phyloP scores from a whole-genome alignment of 371 early-diverging fungal genomes.

The Mortierella sp. region DNA sequence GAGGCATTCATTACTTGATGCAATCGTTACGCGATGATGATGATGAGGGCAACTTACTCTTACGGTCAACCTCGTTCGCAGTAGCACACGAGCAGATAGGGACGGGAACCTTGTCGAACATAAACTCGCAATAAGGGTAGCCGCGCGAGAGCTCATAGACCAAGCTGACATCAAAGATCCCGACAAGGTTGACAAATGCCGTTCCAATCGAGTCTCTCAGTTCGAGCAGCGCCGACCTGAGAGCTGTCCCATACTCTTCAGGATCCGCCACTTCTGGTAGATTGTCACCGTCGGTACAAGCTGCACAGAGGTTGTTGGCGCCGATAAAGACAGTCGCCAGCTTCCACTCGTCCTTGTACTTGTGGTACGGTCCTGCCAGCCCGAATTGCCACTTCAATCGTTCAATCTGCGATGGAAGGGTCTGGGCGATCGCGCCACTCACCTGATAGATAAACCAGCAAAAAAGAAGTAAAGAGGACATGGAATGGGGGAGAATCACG shows the following conservation, averaged over 20 bases:
- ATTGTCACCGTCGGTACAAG: constrained; percentile 47
- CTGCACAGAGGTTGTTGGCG: constrained; percentile 75
- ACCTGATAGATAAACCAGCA: constrained; percentile 10
- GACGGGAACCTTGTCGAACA: constrained; percentile 65
- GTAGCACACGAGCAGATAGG: constrained; percentile 70
- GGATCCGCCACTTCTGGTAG: constrained; percentile 58
- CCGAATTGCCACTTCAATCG: constrained; percentile 36
- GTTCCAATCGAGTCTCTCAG: constrained; percentile 61
- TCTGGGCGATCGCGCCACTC: constrained; percentile 51
- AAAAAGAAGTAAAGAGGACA: not conserved
- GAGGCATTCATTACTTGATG: not conserved
- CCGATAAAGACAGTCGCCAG: constrained; percentile 76
- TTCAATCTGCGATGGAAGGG: constrained; percentile 33
- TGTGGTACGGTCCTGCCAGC: constrained; percentile 31
- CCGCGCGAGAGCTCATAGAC: constrained; percentile 72
- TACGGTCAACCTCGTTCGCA: constrained; percentile 60
- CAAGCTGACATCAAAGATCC: constrained; percentile 69
- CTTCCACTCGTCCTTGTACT: constrained; percentile 70
- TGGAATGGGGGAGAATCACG: constrained; percentile 17
- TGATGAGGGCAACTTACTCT: constrained; percentile 52
- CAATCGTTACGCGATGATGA: not conserved
- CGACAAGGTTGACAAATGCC: constrained; percentile 71
- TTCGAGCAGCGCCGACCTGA: constrained; percentile 58
- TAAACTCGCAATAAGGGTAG: constrained; percentile 67
- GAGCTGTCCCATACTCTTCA: constrained; percentile 63